phyloP scores from a whole-genome alignment of 140 eudicot species.

The Flaveria floridana region DNA sequence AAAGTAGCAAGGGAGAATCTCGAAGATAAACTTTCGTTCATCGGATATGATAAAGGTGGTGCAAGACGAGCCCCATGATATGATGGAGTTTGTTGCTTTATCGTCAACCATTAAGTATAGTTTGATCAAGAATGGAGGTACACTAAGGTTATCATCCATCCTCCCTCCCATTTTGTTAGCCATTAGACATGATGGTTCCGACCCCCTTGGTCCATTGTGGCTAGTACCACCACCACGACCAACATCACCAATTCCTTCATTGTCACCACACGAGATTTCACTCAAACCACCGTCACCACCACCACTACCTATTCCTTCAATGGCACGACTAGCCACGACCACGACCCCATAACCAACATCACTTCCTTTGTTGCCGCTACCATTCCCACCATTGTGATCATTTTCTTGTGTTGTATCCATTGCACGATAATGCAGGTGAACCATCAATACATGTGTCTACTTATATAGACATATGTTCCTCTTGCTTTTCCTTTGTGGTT shows the following conservation, averaged over 20 bases:
- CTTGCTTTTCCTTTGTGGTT: background rate
- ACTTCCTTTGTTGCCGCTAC: background rate
- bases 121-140: slow-evolving; percentile 25
- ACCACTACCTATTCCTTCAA: background rate
- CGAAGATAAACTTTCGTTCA: background rate
- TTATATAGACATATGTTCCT: background rate
- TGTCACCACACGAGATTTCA: slow-evolving; percentile 1
- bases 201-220: background rate
- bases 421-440: slow-evolving; percentile 4
- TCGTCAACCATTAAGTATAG: slow-evolving; percentile 29
- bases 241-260: background rate
- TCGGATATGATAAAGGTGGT: slow-evolving; percentile 22
- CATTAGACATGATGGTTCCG: background rate
- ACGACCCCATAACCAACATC: background rate
- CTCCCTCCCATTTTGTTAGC: background rate
- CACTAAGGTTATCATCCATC: slow-evolving; percentile 3
- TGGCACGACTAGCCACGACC: background rate
- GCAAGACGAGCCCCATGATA: slow-evolving; percentile 27
- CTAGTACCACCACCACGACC: background rate
- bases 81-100: slow-evolving; percentile 28
- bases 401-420: background rate
- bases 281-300: slow-evolving; percentile 9
- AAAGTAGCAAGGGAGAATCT: slow-evolving; percentile 27
- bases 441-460: background rate
- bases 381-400: background rate